phyloP scores from a whole-genome alignment of 345 rosid genomes.

The Hirschfeldia incana region DNA sequence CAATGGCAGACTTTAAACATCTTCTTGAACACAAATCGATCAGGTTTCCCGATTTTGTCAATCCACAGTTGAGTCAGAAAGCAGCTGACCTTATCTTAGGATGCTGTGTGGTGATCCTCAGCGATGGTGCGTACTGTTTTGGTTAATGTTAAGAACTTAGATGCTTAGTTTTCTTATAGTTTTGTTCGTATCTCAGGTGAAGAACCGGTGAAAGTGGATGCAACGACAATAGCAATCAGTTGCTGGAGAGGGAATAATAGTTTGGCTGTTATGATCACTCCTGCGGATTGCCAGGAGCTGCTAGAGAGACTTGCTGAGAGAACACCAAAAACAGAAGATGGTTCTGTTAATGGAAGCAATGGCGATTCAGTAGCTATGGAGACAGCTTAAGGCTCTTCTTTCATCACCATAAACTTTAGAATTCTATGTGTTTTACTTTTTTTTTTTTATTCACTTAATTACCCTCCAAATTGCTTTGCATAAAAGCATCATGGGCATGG shows the following conservation, averaged over 20 bases:
- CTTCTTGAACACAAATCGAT: conserved; percentile 79
- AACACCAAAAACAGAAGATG: conserved; percentile 37
- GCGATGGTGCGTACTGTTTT: conserved; percentile 48
- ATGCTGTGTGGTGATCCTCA: conserved; percentile 74
- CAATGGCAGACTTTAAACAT: conserved; percentile 73
- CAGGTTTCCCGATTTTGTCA: conserved; percentile 73
- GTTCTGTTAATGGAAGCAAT: conserved; percentile 5
- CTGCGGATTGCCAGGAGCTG: conserved; percentile 79
- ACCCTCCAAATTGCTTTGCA: not conserved
- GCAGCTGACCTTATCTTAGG: conserved; percentile 75
- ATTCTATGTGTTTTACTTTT: not conserved
- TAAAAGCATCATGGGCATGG: not conserved
- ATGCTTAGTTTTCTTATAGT: not conserved
- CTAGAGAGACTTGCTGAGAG: conserved; percentile 61
- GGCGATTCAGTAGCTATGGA: conserved; percentile 31
- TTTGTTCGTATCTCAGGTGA: conserved; percentile 35
- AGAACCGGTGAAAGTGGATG: conserved; percentile 46
- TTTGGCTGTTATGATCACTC: conserved; percentile 83
- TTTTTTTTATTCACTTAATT: not conserved
- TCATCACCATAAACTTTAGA: not conserved
- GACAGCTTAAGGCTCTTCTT: conserved; percentile 7
- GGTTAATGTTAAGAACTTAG: not conserved
- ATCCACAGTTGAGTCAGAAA: conserved; percentile 62
- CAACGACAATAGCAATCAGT: conserved; percentile 73
- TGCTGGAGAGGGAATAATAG: conserved; percentile 91